Base-by-base conservation (phyloP, 345 rosid species). In the Toxicodendron radicans region DNA sequence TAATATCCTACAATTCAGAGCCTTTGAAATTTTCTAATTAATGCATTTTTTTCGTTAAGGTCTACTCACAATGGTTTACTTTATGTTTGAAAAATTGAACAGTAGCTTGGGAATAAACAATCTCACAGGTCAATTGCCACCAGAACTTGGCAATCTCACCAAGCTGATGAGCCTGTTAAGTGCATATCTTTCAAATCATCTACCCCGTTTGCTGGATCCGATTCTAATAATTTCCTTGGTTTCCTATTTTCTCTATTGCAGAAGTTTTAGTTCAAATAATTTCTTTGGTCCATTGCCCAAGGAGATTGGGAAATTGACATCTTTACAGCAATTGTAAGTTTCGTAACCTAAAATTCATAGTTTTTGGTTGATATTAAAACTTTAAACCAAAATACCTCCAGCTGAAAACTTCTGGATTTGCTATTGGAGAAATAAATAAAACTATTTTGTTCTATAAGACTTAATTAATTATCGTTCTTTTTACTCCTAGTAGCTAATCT, bases 81-180 rank as follows among this genome's bases (percentile, higher is more conserved):
- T 10, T 64, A 12, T 72, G 75, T 82, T 68, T 75, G 76, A 67
- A 69, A 27, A 64, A 60, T 20, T 74, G 63, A 64, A 71, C 86
- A 88, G 92, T 33, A 88, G 88, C 84, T 79, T 86, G 21, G 88
- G 90, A 73, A 86, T 86, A 81, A 88, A 88, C 85, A 86, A 88
- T 73, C 65, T 88, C 72, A 79, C 83, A 0, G 90, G 90, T 66
- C 78, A 51, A 45, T 82, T 88, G 51, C 90, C 87, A n/a, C 67
- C 77, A 59, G 83, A 84, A 70, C 87, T 86, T 27, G 92, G 92
- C 68, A 88, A 76, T 71, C 80, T 83, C 41, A 86, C 86, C 69
- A 82, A 86, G 66, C 73, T 88, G 83, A 61, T 76, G 59, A 80
- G 85, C 72, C 74, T 88, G 90, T 88, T 76, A 81, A 84, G 87